A percentile compares a stretch with the other conserved stretches of the same genome.
phyloP scores from a whole-genome alignment of 2,329 filamentous ascomycete genomes.

The Aspergillus alliaceus region DNA sequence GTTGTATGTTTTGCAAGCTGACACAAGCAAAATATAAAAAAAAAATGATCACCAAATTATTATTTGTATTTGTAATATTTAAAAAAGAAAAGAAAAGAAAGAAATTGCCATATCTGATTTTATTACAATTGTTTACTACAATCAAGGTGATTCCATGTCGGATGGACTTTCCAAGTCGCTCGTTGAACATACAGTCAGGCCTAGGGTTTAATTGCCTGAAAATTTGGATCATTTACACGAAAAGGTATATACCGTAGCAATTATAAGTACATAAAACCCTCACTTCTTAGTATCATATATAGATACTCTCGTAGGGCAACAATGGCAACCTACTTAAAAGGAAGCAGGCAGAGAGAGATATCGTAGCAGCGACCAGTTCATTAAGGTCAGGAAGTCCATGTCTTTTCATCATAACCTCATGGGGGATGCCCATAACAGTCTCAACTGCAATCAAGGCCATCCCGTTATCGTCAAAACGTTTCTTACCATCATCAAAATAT shows the following conservation, averaged over 20 bases:
- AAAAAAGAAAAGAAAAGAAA: too few species aligned
- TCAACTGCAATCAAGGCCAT: not conserved
- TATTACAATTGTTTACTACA: too few species aligned
- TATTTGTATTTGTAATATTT: too few species aligned
- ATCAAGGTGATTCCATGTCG: too few species aligned
- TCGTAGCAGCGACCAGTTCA: constrained; percentile 8
- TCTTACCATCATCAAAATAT: not conserved
- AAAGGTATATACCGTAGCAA: not conserved
- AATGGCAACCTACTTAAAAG: not conserved
- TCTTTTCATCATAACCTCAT: constrained; percentile 13
- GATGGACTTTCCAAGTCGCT: too few species aligned
- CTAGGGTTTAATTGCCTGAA: too few species aligned
- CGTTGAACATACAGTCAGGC: too few species aligned
- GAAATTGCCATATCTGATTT: too few species aligned
- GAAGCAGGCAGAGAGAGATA: not conserved
- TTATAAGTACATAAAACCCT: constrained; percentile 4
- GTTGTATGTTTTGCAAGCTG: too few species aligned
- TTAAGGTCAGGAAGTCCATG: constrained; percentile 4
- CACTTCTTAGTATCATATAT: not conserved
- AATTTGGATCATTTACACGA: too few species aligned
- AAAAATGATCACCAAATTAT: too few species aligned
- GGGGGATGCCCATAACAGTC: not conserved
- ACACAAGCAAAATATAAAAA: too few species aligned
- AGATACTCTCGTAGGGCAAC: not conserved
- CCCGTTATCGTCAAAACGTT: not conserved